Evolutionary conservation across 2,329 filamentous ascomycete genomes (phyloP), one percentile per base, ranked within the genome.

Genomic region (Fusarium coicis): DNA sequence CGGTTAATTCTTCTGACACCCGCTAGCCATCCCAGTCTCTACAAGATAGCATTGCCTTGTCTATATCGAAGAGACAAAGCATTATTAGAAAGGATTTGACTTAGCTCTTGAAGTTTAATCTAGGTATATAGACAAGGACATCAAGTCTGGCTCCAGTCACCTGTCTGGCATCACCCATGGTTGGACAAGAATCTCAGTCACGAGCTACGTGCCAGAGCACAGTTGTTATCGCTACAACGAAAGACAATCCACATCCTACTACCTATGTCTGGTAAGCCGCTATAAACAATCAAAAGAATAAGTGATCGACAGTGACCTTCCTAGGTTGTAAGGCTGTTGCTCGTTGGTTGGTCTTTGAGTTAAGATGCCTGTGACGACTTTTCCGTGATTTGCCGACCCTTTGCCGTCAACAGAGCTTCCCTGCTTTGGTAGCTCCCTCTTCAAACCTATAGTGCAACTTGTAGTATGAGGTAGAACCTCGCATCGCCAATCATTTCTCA

Each of bases 331-430:
- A 53, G 49, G 58, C 28, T 69, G 65, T 40, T 63, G 47, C 55
- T 61, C 42, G 54, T 39, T 61, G 63, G 50, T 60, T 62, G 36
- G 37, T 28, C 34, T 39, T 56, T 61, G 65, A 67, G 46, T 37
- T 54, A 46, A 40, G 46, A 64, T 74, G 32, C 55, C 15, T 58
- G 55, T 58, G 55, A 50, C 23, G 42, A 58, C 23, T 58, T 56
- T 69, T 73, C 69, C 76, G 76, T 74, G 68, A 78, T 78, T 78
- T 78, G 63, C 76, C 76, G 76, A 60, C 62, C 63, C 74, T 77
- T 76, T 76, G 46, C 74, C 76, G 75, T 60, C 26, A 50, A 53
- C 50, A 72, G 66, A 75, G 70, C 71, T 78, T 55, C 54, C 68
- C 62, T 68, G 68, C 50, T 66, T 64, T 49, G 43, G 50, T 36